phyloP scores from a whole-genome alignment of 2,329 filamentous ascomycete genomes.

The Ustilaginoidea virens region DNA sequence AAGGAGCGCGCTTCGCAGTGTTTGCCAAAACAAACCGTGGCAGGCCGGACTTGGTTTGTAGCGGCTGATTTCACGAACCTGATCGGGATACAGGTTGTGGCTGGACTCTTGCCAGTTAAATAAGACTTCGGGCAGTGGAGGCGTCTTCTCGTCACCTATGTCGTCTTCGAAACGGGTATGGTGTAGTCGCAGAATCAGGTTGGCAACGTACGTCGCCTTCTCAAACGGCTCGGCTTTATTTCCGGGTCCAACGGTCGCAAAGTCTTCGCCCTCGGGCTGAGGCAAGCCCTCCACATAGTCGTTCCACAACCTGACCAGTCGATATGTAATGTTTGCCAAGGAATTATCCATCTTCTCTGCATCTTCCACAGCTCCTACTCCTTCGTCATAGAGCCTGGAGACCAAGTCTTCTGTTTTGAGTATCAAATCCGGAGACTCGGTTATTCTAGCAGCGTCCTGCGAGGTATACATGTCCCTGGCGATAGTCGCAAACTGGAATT shows the following conservation, averaged over 20 bases:
- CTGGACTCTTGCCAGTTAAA: slow-evolving; percentile 69
- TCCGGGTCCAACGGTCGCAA: slow-evolving; percentile 49
- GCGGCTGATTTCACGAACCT: slow-evolving; percentile 48
- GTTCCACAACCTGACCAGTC: slow-evolving; percentile 40
- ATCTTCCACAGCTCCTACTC: slow-evolving; percentile 39
- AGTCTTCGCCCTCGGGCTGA: slow-evolving; percentile 34
- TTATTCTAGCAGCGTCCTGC: slow-evolving; percentile 41
- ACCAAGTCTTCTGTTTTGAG: slow-evolving; percentile 61
- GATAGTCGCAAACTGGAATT: slow-evolving; percentile 52
- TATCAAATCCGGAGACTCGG: slow-evolving; percentile 57
- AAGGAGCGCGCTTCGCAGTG: slow-evolving; percentile 56
- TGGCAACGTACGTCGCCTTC: slow-evolving; percentile 67
- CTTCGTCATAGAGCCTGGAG: slow-evolving; percentile 46
- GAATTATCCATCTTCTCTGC: slow-evolving; percentile 39
- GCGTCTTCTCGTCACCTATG: slow-evolving; percentile 22
- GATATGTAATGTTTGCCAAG: slow-evolving; percentile 35
- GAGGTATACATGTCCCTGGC: slow-evolving; percentile 51
- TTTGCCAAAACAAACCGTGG: slow-evolving; percentile 73
- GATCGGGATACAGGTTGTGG: slow-evolving; percentile 56
- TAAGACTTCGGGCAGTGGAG: slow-evolving; percentile 58
- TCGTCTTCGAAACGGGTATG: slow-evolving; percentile 39
- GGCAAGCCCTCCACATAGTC: slow-evolving; percentile 33
- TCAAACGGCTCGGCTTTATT: slow-evolving; percentile 46
- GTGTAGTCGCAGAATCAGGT: slow-evolving; percentile 63
- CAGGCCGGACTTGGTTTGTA: slow-evolving; percentile 58